Evolutionary conservation across 164 flowering plant genomes (phyloP).

Genomic region (Macadamia integrifolia): DNA sequence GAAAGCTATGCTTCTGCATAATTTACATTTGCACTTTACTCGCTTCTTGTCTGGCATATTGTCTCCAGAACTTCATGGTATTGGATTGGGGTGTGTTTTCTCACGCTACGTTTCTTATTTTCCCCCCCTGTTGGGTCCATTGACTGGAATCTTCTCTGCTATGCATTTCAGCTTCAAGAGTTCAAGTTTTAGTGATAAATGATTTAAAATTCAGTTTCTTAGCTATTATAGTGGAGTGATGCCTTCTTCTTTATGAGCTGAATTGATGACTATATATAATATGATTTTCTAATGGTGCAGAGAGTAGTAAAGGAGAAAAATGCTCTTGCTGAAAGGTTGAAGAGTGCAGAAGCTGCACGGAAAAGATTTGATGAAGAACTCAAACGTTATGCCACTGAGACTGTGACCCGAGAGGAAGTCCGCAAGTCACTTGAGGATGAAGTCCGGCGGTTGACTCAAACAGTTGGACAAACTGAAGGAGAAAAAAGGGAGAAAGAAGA

Average conservation of each 20-base stretch:
- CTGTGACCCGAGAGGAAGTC: slow-evolving; percentile 77
- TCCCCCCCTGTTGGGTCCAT: too few species aligned
- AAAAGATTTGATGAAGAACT: slow-evolving; percentile 92
- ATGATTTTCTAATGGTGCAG: slow-evolving; percentile 35
- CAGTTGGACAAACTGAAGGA: slow-evolving; percentile 92
- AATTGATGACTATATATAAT: neutral
- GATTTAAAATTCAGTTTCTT: neutral
- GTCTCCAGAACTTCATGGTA: too few species aligned
- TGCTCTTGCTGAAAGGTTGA: slow-evolving; percentile 88
- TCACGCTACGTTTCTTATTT: too few species aligned
- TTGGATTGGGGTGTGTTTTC: too few species aligned
- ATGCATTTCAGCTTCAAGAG: neutral
- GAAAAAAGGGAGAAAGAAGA: slow-evolving; percentile 95
- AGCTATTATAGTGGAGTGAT: neutral
- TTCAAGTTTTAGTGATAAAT: neutral
- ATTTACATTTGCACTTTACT: too few species aligned
- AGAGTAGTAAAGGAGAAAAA: slow-evolving; percentile 93
- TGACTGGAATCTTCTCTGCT: too few species aligned
- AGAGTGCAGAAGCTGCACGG: slow-evolving; percentile 79
- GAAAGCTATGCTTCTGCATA: too few species aligned
- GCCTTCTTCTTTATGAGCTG: neutral
- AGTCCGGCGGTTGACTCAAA: slow-evolving; percentile 75
- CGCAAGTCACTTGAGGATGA: slow-evolving; percentile 93
- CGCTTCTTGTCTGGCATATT: too few species aligned
- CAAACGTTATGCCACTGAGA: slow-evolving; percentile 87